These are phyloP conservation scores for Hordeum marinum DNA, from an alignment of 176 grass and related monocot genomes.

Conservation along the genomic window DNA sequence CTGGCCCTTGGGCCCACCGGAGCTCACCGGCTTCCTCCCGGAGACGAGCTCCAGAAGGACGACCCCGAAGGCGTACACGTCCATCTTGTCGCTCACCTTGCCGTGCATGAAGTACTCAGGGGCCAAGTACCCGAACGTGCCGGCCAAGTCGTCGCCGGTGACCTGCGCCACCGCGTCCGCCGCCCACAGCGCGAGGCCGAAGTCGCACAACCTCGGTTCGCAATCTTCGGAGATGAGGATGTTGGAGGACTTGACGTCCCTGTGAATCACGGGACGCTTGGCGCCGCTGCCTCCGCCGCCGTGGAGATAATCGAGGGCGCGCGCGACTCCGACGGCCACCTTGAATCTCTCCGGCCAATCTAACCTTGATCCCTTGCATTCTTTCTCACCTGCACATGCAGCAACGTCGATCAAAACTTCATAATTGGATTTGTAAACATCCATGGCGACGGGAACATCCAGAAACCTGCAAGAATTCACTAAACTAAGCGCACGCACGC, in stretches of 20 bases:
- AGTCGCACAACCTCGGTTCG: conserved; percentile 82
- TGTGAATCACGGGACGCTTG: conserved; percentile 50
- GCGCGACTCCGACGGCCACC: conserved; percentile 57
- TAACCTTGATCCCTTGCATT: conserved; percentile 4
- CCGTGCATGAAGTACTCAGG: conserved; percentile 98
- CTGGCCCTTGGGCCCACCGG: conserved; percentile 52
- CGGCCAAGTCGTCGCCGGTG: conserved; percentile 63
- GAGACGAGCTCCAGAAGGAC: conserved; percentile 93
- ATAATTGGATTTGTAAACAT: not conserved
- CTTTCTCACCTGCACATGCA: conserved; percentile 34
- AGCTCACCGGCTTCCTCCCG: conserved; percentile 74
- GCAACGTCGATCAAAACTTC: not conserved
- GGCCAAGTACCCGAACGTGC: conserved; percentile 91
- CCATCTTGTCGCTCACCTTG: conserved; percentile 85
- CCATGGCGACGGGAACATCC: not conserved
- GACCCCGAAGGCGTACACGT: conserved; percentile 90
- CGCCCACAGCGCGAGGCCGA: conserved; percentile 76
- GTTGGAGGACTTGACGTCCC: conserved; percentile 95
- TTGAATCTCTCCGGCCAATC: conserved; percentile 71
- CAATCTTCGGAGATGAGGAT: conserved; percentile 66
- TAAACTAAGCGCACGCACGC: not conserved
- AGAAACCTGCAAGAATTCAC: not conserved
- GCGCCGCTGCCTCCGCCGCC: not conserved
- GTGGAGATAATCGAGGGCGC: conserved; percentile 61
- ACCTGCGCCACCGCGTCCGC: conserved; percentile 33